Evolutionary conservation across 768 basidiomycete genomes (phyloP).

Genomic region (Lepiota venenata): DNA sequence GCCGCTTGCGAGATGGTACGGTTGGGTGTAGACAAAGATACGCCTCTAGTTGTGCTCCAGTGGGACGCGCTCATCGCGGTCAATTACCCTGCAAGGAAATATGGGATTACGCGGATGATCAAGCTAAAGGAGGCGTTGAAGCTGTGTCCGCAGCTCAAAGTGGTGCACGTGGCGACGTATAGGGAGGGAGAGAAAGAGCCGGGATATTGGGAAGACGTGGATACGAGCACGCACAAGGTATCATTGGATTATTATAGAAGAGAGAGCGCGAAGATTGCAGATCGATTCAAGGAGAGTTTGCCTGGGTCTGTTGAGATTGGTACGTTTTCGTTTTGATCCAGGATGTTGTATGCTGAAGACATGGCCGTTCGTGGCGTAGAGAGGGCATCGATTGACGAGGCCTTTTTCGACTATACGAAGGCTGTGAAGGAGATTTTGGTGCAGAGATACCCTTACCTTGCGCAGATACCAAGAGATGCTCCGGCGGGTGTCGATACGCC

Average conservation of each 20-base stretch:
- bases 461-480: slow-evolving; percentile 62
- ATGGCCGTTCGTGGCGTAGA: slow-evolving; percentile 43
- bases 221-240: slow-evolving; percentile 92
- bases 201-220: slow-evolving; percentile 88
- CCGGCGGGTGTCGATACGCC: slow-evolving; percentile 72
- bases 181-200: slow-evolving; percentile 84
- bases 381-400: slow-evolving; percentile 97
- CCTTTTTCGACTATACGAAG: slow-evolving; percentile 87
- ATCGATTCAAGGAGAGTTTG: slow-evolving; percentile 75
- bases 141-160: slow-evolving; percentile 78
- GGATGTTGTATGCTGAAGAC: neutral
- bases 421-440: slow-evolving; percentile 77
- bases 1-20: slow-evolving; percentile 85
- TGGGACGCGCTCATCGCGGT: slow-evolving; percentile 92
- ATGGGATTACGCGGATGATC: slow-evolving; percentile 91
- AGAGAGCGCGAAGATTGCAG: slow-evolving; percentile 86
- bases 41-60: slow-evolving; percentile 80
- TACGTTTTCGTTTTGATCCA: slow-evolving; percentile 22
- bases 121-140: slow-evolving; percentile 79
- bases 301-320: slow-evolving; percentile 76
- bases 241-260: slow-evolving; percentile 91
- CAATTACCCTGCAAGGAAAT: slow-evolving; percentile 92
- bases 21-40: slow-evolving; percentile 55
- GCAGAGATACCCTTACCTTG: slow-evolving; percentile 73
- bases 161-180: slow-evolving; percentile 95